These are phyloP conservation scores for Rhododendron simsii DNA, from an alignment of 148 eudicot genomes.

Conservation along the genomic window DNA sequence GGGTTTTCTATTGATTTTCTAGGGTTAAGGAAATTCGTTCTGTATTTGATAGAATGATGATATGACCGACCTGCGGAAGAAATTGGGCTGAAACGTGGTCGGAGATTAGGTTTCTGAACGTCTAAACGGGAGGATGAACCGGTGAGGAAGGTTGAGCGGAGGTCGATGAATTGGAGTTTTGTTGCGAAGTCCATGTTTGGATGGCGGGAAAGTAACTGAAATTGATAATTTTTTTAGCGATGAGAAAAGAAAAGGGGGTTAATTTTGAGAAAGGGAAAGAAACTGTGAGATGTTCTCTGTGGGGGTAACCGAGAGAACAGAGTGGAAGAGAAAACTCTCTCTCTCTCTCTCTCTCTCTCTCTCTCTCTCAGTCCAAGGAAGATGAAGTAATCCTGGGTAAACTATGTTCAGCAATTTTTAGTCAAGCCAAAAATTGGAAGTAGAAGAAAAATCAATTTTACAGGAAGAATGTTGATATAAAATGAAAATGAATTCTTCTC, in stretches of 20 bases:
- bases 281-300: background rate
- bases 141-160: conserved; percentile 38
- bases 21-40: background rate
- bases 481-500: no score
- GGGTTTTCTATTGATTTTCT: conserved; percentile 15
- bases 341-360: background rate
- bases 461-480: no score
- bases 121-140: conserved; percentile 19
- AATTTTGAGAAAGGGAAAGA: background rate
- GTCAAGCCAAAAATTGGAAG: no score
- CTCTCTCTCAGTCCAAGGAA: background rate
- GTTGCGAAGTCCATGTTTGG: conserved; percentile 37
- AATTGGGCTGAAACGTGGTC: conserved; percentile 25
- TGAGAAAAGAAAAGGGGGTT: no score
- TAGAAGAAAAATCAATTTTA: no score
- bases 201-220: background rate
- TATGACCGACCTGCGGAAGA: conserved; percentile 9
- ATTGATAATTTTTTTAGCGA: background rate
- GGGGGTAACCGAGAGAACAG: background rate
- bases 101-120: conserved; percentile 29
- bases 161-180: conserved; percentile 40
- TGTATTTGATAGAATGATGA: conserved; percentile 19
- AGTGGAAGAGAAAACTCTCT: background rate
- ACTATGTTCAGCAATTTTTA: background rate
- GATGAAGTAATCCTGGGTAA: background rate